Evolutionary conservation across 306 rosid genomes (phyloP), one percentile per base, ranked within the genome.

Genomic region (Vigna trinervia): DNA sequence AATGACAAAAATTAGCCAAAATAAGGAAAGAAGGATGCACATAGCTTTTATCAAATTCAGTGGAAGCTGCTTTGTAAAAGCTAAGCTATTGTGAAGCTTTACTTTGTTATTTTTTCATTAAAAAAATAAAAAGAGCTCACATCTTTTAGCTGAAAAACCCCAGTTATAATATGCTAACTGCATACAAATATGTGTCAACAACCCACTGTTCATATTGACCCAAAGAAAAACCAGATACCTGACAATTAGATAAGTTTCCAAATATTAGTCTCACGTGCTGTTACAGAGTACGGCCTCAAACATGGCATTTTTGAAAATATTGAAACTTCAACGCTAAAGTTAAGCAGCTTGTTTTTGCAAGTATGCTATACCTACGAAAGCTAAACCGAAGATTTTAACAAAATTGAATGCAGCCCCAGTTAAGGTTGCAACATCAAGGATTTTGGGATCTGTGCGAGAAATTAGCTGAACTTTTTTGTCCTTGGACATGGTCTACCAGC

Each of bases 1-100:
- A 76, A 65, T 81, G 81, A 76, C 51, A 61, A 79, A 81, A 60
- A 81, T 71, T 50, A 69, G 79, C 61, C 41, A 51, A n/a, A 20
- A 65, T 14, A 15, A 48, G 71, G 28, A 36, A 76, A 71, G 38
- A 73, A 75, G 30, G 62, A n/a, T 62, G 39, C 71, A 45, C 68
- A 71, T 39, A 22, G 75, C 52, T 43, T 41, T 51, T 64, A 47
- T 48, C 41, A 22, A 8, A 60, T 58, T 69, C 56, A 2, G 19
- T 8, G 69, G 38, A 75, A 71, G 67, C 28, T 9, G 68, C 78
- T 63, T 56, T 45, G 20, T 67, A 30, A 60, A 73, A 73, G 30
- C 69, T 61, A 58, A 14, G 56, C 59, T 26, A 34, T 70, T 47
- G 3, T 19, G 19, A 80, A 57, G 72, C 76, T 75, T 71, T 51